Evolutionary conservation across 2,329 filamentous ascomycete species (phyloP).

Genomic region (Fusarium longipes): DNA sequence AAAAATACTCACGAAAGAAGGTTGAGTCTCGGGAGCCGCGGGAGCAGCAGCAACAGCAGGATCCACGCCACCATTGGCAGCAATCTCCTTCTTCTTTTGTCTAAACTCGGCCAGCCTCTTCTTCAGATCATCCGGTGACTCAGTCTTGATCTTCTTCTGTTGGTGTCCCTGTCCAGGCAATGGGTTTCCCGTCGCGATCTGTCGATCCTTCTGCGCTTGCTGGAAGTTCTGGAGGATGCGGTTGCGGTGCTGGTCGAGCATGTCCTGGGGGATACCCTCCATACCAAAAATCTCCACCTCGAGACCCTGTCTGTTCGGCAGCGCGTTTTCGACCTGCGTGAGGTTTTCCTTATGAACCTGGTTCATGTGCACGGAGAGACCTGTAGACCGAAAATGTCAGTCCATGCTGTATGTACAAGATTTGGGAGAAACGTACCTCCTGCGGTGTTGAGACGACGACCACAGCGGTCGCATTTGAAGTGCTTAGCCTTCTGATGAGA

Average conservation of each 20-base stretch:
- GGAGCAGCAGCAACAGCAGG: constrained; percentile 32
- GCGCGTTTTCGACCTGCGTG: constrained; percentile 88
- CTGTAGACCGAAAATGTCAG: constrained; percentile 57
- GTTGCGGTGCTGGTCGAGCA: constrained; percentile 85
- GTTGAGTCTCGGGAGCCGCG: constrained; percentile 59
- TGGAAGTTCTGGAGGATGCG: constrained; percentile 88
- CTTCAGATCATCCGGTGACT: constrained; percentile 82
- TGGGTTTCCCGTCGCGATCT: constrained; percentile 85
- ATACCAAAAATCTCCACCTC: constrained; percentile 98
- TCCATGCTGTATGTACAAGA: background rate
- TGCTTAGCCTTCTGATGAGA: constrained; percentile 99
- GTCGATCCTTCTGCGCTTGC: constrained; percentile 83
- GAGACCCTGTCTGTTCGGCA: constrained; percentile 84
- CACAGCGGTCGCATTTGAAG: constrained; percentile 95
- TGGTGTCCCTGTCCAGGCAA: constrained; percentile 68
- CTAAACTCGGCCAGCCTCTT: constrained; percentile 82
- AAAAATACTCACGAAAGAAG: constrained; percentile 66
- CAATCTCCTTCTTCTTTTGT: constrained; percentile 71
- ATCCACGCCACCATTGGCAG: constrained; percentile 59
- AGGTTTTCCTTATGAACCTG: constrained; percentile 98
- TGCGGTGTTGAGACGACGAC: constrained; percentile 88
- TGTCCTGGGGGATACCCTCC: constrained; percentile 92
- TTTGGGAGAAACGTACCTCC: constrained; percentile 72
- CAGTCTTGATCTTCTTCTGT: constrained; percentile 77
- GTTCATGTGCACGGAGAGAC: constrained; percentile 95